phyloP scores from a whole-genome alignment of 2,329 filamentous ascomycete species.

The Colletotrichum musae region DNA sequence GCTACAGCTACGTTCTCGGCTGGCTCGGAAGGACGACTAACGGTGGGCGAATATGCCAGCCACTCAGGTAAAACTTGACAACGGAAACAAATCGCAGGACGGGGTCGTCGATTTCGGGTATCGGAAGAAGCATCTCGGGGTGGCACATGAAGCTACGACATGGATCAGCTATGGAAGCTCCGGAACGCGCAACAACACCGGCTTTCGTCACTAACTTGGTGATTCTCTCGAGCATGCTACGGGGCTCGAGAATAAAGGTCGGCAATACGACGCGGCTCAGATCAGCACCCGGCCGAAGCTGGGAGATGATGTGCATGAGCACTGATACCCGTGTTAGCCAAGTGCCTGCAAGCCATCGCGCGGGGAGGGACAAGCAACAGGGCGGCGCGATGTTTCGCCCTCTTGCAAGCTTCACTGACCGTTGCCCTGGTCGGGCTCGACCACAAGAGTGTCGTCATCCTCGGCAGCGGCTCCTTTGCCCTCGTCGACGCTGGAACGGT shows the following conservation, averaged over 20 bases:
- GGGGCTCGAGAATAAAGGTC: constrained; percentile 97
- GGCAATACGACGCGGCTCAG: constrained; percentile 94
- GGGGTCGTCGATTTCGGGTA: constrained; percentile 90
- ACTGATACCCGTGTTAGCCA: constrained; percentile 67
- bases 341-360: constrained; percentile 15
- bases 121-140: constrained; percentile 92
- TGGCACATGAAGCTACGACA: constrained; percentile 94
- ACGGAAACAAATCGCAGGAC: constrained; percentile 92
- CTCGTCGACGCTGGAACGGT: constrained; percentile 72
- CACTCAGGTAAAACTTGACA: constrained; percentile 97
- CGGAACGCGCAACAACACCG: background rate
- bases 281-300: constrained; percentile 94
- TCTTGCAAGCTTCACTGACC: constrained; percentile 67
- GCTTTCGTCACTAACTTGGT: constrained; percentile 80
- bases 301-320: constrained; percentile 96
- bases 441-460: constrained; percentile 83
- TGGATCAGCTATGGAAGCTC: constrained; percentile 25
- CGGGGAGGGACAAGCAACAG: background rate
- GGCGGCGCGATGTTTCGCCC: constrained; percentile 1
- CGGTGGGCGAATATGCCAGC: constrained; percentile 99
- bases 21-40: constrained; percentile 63
- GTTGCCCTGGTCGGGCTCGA: constrained; percentile 95
- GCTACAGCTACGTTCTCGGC: constrained; percentile 17
- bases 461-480: constrained; percentile 58
- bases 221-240: constrained; percentile 98